Base-by-base conservation (phyloP, 139 green algal genomes). In the Tetradesmus obliquus region DNA sequence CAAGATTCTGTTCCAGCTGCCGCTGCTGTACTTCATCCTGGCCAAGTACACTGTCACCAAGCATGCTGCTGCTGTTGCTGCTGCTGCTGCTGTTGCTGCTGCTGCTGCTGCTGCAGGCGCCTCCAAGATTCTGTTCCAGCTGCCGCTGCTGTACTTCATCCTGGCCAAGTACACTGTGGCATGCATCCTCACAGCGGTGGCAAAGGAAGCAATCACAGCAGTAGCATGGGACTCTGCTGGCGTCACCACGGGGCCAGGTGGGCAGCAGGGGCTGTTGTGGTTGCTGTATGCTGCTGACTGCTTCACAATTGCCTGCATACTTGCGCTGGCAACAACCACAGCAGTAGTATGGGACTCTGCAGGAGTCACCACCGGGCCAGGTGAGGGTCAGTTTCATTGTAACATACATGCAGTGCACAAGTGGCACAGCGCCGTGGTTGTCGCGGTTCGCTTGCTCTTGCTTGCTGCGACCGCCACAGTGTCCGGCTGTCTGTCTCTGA, bases 141-240 rank as follows among this genome's bases (percentile, higher is more conserved):
- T 95, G 60, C 91, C 88, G 12, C 88, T 95, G 51, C 88, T 96
- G 3, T 96, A 95, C 84, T 94, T 96, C 58, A 93, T 96, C 55
- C 79, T 96, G 2, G 90, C 69, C 81, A 96, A 94, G 92, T 95
- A 95, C 57, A 57, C 90, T 5, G 83, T 96, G 22, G 94, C 93
- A 1, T 71, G 89, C 0, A 22, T 9, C 4, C 87, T 96, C 0
- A 96, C 93, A 0, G 2, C 91, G 9, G 71, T 94, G 32, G 84
- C 83, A 3, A 55, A 83, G 7, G 94, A 96, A 19, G 69, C 86
- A 4, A 91, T 96, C 58, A 94, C 93, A 54, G 91, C 89, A 9
- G 91, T 96, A 19, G 94, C 92, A 5, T 96, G 93, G 93, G 94
- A 96, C 86, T 86, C 22, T 3, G 92, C 92, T 55, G 92, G 85